Evolutionary conservation across 148 eudicot species (phyloP), one percentile per base, ranked within the genome.

Genomic region (Fagopyrum esculentum): DNA sequence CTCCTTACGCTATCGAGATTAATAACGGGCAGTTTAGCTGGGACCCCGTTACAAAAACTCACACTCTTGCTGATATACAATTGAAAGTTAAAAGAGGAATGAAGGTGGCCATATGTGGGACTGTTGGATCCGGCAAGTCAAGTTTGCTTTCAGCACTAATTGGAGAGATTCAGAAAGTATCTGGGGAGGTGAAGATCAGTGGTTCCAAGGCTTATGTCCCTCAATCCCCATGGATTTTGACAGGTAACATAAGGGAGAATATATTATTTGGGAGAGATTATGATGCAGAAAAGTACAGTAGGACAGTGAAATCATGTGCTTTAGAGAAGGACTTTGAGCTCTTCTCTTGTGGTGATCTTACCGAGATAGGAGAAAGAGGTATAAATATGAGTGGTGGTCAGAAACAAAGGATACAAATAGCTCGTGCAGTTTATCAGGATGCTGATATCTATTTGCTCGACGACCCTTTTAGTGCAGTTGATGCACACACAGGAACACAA

Each of bases 351-450:
- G 99, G 98, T 1, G 99, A 96, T 78, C 73, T 89, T 7, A 96
- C 99, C 2, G 97, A 96, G 77, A 96, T 96, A 11, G 99, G 99
- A 35, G 99, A 96, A 78, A 81, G 98, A 84, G 98, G 99, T 61
- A 92, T 92, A 29, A 96, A 92, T 71, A 96, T 96, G 99, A 96
- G 99, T 15, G 99, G 99, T 9, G 99, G 99, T 9, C 99, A 92
- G 77, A 95, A 95, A 83, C 99, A 95, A 79, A 86, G 99, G 79
- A 95, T 95, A 77, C 99, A 95, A 83, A 92, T 96, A 75, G 99
- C 99, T 49, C 97, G 99, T 5, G 99, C 99, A 10, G 99, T 85
- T 9, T 96, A 96, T 75, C 91, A 96, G 72, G 93, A 96, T 73
- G 94, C 97, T 29, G 98, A 96, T 77, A 90, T 92, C 52, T 96